Evolutionary conservation across 2,329 filamentous ascomycete species (phyloP).

Genomic region (Claviceps fusiformis): DNA sequence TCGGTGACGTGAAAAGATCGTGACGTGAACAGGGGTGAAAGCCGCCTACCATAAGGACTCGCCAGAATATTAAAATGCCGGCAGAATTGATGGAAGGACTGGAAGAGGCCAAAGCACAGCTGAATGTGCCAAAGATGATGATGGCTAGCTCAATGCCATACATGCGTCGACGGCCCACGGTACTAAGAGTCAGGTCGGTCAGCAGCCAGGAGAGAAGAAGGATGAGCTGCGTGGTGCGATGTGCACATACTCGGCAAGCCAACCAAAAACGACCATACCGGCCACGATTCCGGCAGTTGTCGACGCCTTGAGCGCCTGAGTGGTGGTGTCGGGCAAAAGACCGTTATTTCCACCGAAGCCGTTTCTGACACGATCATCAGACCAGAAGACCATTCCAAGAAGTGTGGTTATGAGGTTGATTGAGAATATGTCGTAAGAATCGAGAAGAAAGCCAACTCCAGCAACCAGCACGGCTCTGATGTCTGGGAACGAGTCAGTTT

Average conservation of each 20-base stretch:
- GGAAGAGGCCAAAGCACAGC: slow-evolving; percentile 48
- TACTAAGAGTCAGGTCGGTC: slow-evolving; percentile 16
- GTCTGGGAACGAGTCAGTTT: slow-evolving; percentile 24
- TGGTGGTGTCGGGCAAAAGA: slow-evolving; percentile 47
- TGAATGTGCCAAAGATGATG: slow-evolving; percentile 57
- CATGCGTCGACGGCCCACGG: slow-evolving; percentile 65
- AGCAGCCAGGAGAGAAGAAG: slow-evolving; percentile 3
- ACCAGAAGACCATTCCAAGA: slow-evolving; percentile 66
- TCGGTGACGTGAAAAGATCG: not conserved
- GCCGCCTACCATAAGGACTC: slow-evolving; percentile 51
- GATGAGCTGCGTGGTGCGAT: not conserved
- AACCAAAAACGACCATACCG: slow-evolving; percentile 66
- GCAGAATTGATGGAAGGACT: slow-evolving; percentile 47
- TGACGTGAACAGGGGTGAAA: not conserved
- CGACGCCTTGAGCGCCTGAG: slow-evolving; percentile 67
- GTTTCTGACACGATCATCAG: slow-evolving; percentile 26
- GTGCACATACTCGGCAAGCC: slow-evolving; percentile 49
- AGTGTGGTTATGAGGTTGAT: slow-evolving; percentile 61
- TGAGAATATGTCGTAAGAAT: slow-evolving; percentile 72
- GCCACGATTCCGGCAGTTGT: slow-evolving; percentile 68
- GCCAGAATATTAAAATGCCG: slow-evolving; percentile 58
- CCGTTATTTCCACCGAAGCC: slow-evolving; percentile 40
- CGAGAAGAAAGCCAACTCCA: slow-evolving; percentile 72
- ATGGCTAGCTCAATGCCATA: slow-evolving; percentile 66
- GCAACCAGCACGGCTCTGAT: slow-evolving; percentile 62